Evolutionary conservation across 2,329 filamentous ascomycete genomes (phyloP).

Genomic region (Hymenotorrendiella dingleyae): DNA sequence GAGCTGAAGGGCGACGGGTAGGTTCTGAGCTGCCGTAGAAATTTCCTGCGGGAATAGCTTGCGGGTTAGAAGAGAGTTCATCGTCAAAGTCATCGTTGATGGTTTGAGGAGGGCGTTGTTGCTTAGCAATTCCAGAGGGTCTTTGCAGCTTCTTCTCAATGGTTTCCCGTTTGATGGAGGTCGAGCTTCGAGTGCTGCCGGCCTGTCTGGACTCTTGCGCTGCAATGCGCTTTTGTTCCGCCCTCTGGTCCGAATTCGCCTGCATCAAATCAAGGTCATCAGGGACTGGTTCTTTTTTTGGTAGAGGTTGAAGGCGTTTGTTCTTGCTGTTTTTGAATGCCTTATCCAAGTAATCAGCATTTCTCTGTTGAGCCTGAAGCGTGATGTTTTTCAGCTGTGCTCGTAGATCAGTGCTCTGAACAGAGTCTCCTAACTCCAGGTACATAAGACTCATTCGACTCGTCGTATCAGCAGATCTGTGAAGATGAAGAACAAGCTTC

Average conservation of each 20-base stretch:
- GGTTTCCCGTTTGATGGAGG: too few relatives aligned
- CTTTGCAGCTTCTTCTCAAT: too few relatives aligned
- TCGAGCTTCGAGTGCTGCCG: background rate
- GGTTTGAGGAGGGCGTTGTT: too few relatives aligned
- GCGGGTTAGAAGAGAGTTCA: too few relatives aligned
- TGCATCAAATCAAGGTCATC: background rate
- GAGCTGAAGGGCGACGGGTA: background rate
- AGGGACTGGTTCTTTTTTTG: background rate
- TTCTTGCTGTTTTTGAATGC: background rate
- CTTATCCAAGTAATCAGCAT: slow-evolving; percentile 5
- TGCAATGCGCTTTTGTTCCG: background rate
- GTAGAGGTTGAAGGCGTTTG: background rate
- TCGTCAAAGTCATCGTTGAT: too few relatives aligned
- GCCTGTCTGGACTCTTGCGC: background rate
- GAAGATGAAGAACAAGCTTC: background rate
- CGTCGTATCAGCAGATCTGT: background rate
- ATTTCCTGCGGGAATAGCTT: background rate
- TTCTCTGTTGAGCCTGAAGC: background rate
- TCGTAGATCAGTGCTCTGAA: slow-evolving; percentile 1
- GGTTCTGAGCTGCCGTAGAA: slow-evolving; percentile 7
- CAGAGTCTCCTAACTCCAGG: slow-evolving; percentile 1
- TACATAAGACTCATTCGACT: background rate
- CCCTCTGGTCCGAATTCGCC: background rate
- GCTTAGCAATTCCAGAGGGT: too few relatives aligned
- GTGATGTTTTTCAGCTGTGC: background rate